Evolutionary conservation across 805 yeast genomes (phyloP), one percentile per base, ranked within the genome.

Genomic region (Candida cerambycidarum): DNA sequence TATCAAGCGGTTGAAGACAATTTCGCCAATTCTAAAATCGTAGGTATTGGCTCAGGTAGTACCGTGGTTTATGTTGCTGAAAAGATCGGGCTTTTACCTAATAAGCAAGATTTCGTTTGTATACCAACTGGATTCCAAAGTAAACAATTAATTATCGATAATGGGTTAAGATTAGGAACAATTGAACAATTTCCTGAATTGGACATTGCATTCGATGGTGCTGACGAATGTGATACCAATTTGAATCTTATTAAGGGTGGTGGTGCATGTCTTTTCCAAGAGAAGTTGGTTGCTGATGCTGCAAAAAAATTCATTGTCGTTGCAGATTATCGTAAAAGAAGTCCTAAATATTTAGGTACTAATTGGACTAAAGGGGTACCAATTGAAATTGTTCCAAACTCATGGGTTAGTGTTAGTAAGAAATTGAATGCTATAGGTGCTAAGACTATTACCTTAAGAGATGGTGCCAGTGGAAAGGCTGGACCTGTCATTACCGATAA

Each of bases 51-150:
- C 10, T 88, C 97, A 17, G 99, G 99, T 1, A 85, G 96, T 16
- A 93, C 99, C 0, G 99, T 93, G 3, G 86, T 93, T n/a, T 93
- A 88, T 61, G 96, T 86, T 46, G 99, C 97, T 17, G 98, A 93
- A 63, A 76, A 97, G 57, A 76, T 93, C 43, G 96, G 95, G 7
- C 89, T 85, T 63, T 65, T 77, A 45, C 43, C 57, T 27, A 67
- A 74, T 52, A 79, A 83, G 56, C 54, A 59, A 18, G 61, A 76
- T 32, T 81, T 87, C 51, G 77, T 81, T 24, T 93, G 96, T 65
- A 81, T 93, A 35, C 96, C 99, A 39, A 93, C 99, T 1, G 99
- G 99, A 1, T 93, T 90, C 75, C 99, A 93, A 67, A 85, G 95
- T 34, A 85, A 85, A 57, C 88, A 83, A 55, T 75, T 93, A 52